phyloP scores from a whole-genome alignment of 768 basidiomycete genomes.

The Cystobasidium ongulense region DNA sequence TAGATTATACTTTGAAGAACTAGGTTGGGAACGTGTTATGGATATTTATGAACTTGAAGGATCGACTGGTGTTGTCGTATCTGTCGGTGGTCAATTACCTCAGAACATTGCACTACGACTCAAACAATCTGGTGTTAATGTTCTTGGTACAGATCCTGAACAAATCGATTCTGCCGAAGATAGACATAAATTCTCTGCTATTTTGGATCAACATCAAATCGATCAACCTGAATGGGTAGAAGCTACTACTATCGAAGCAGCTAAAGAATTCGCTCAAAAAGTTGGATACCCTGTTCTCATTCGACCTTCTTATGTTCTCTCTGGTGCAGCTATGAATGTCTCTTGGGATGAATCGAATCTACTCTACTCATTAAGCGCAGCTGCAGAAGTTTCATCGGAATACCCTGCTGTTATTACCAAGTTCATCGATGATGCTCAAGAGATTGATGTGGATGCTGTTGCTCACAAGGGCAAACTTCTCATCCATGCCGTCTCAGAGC shows the following conservation, averaged over 20 bases:
- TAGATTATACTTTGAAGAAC: slow-evolving; percentile 93
- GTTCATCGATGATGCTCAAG: slow-evolving; percentile 95
- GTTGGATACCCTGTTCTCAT: slow-evolving; percentile 95
- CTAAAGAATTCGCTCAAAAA: slow-evolving; percentile 78
- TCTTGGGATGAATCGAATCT: slow-evolving; percentile 82
- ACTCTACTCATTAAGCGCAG: slow-evolving; percentile 90
- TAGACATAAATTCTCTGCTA: slow-evolving; percentile 96
- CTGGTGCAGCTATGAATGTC: slow-evolving; percentile 98
- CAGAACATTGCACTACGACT: slow-evolving; percentile 97
- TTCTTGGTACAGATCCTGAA: slow-evolving; percentile 89
- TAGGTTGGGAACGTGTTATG: slow-evolving; percentile 97
- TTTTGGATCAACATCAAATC: slow-evolving; percentile 86
- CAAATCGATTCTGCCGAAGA: slow-evolving; percentile 97
- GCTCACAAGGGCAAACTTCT: slow-evolving; percentile 85
- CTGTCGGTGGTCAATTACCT: slow-evolving; percentile 93
- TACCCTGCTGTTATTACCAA: slow-evolving; percentile 98
- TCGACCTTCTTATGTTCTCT: slow-evolving; percentile 95
- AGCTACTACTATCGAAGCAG: slow-evolving; percentile 75
- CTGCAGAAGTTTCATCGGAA: slow-evolving; percentile 87
- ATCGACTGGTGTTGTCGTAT: slow-evolving; percentile 87
- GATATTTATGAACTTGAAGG: slow-evolving; percentile 96
- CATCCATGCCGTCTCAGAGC: slow-evolving; percentile 92
- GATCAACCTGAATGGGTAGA: slow-evolving; percentile 97
- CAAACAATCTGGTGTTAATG: slow-evolving; percentile 79
- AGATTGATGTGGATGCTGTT: slow-evolving; percentile 96